A percentile compares a stretch with the other conserved stretches of the same genome.
phyloP scores from a whole-genome alignment of 495 filamentous ascomycete species.

The Lasiosphaeria ovina region DNA sequence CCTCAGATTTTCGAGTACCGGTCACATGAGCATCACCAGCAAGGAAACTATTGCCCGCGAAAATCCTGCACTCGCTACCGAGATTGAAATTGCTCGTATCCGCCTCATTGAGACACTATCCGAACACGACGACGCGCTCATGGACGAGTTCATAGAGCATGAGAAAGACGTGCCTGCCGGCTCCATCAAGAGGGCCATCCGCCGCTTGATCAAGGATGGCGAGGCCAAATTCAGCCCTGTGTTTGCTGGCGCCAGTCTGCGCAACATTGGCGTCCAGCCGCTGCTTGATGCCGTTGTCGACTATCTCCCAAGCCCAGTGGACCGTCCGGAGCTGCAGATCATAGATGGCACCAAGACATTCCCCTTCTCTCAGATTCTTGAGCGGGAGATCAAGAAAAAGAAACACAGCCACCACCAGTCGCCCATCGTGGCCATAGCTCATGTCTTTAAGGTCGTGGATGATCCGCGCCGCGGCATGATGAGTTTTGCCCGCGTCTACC shows the following conservation, averaged over 20 bases:
- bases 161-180: slow-evolving; percentile 68
- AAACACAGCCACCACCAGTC: slow-evolving; percentile 37
- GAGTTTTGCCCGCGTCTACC: slow-evolving; percentile 91
- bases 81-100: slow-evolving; percentile 72
- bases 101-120: slow-evolving; percentile 79
- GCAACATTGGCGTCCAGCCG: slow-evolving; percentile 92
- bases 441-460: slow-evolving; percentile 97
- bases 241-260: slow-evolving; percentile 88
- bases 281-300: slow-evolving; percentile 85
- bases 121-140: slow-evolving; percentile 80
- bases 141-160: slow-evolving; percentile 76
- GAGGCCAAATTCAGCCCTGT: slow-evolving; percentile 71
- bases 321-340: slow-evolving; percentile 76
- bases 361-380: slow-evolving; percentile 52
- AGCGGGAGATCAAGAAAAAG: slow-evolving; percentile 48
- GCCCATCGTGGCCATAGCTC: slow-evolving; percentile 67
- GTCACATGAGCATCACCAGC: slow-evolving; percentile 56
- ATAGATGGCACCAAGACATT: slow-evolving; percentile 57
- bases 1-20: slow-evolving; percentile 50
- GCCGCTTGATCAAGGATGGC: slow-evolving; percentile 65
- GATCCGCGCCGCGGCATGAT: slow-evolving; percentile 82
- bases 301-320: slow-evolving; percentile 77
- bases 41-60: slow-evolving; percentile 33
- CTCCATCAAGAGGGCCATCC: slow-evolving; percentile 69
- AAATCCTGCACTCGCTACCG: slow-evolving; percentile 54